phyloP scores from a whole-genome alignment of 345 rosid species.

The Geranium brycei region DNA sequence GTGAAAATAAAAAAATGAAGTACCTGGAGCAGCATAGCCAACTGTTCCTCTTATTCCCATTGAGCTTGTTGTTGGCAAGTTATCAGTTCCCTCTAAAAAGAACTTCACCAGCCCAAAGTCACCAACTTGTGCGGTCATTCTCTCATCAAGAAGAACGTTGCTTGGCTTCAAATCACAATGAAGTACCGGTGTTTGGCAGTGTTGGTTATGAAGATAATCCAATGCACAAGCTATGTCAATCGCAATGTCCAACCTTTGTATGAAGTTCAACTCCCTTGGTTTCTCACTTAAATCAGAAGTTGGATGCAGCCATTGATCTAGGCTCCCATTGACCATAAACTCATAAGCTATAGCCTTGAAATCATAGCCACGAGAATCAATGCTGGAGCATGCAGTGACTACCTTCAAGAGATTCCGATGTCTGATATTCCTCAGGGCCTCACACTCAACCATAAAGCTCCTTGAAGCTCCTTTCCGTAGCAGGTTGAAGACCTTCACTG shows the following conservation, averaged over 20 bases:
- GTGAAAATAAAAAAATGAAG: background rate
- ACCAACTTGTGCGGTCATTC: slow-evolving; percentile 9
- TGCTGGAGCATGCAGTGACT: background rate
- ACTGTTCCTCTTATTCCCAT: slow-evolving; percentile 27
- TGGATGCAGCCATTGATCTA: too few species aligned
- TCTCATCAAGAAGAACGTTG: slow-evolving; percentile 13
- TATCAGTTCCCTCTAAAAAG: background rate
- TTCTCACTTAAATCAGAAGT: too few species aligned
- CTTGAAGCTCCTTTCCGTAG: background rate
- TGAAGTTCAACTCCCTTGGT: too few species aligned
- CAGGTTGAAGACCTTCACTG: slow-evolving; percentile 12
- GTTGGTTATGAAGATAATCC: slow-evolving; percentile 14
- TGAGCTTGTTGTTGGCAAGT: slow-evolving; percentile 15
- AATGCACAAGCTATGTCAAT: slow-evolving; percentile 11
- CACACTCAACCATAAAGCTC: too few species aligned
- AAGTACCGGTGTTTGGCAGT: slow-evolving; percentile 8
- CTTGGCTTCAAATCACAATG: slow-evolving; percentile 17
- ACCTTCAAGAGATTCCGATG: slow-evolving; percentile 8
- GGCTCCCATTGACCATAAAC: slow-evolving; percentile 1
- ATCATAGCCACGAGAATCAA: slow-evolving; percentile 3
- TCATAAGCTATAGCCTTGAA: slow-evolving; percentile 8
- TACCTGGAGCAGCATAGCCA: slow-evolving; percentile 36
- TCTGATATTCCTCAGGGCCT: slow-evolving; percentile 1
- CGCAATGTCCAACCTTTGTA: background rate
- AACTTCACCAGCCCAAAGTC: slow-evolving; percentile 16